Evolutionary conservation across 2,329 filamentous ascomycete genomes (phyloP).

Genomic region (Didymella glomerata): DNA sequence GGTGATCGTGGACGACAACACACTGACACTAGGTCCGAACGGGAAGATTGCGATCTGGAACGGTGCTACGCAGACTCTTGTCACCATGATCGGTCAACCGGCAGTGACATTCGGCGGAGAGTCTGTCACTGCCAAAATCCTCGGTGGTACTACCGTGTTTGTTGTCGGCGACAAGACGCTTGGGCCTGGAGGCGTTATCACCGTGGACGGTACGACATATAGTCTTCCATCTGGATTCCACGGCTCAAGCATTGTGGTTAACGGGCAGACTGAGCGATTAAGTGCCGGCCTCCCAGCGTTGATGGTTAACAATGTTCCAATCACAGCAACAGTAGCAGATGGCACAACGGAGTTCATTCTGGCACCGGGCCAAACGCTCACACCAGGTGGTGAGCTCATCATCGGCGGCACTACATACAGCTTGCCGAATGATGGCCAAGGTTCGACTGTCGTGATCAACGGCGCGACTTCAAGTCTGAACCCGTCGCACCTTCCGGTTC

Average conservation of each 20-base stretch:
- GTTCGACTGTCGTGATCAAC: conserved; percentile 39
- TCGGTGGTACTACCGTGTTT: conserved; percentile 38
- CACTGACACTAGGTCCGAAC: conserved; percentile 46
- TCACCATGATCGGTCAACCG: conserved; percentile 29
- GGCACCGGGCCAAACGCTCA: conserved; percentile 32
- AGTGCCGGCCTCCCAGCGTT: conserved; percentile 24
- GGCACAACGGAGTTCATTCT: conserved; percentile 33
- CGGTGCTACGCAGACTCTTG: conserved; percentile 42
- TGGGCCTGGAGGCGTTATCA: conserved; percentile 33
- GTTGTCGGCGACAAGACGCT: conserved; percentile 31
- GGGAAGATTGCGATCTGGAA: conserved; percentile 51
- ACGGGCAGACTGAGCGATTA: conserved; percentile 32
- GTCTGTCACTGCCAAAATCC: conserved; percentile 32
- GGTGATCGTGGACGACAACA: conserved; percentile 49
- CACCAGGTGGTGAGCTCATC: conserved; percentile 29
- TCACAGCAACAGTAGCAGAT: conserved; percentile 18
- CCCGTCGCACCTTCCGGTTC: conserved; percentile 18
- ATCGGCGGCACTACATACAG: conserved; percentile 35
- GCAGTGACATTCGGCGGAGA: conserved; percentile 34
- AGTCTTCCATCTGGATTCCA: conserved; percentile 29
- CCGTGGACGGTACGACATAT: conserved; percentile 39
- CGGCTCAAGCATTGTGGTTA: conserved; percentile 32
- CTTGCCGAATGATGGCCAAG: conserved; percentile 30
- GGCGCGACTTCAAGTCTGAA: conserved; percentile 36
- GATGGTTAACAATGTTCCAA: conserved; percentile 16